Base-by-base conservation (phyloP, 1,139 yeast species). In the Pichia terricola region DNA sequence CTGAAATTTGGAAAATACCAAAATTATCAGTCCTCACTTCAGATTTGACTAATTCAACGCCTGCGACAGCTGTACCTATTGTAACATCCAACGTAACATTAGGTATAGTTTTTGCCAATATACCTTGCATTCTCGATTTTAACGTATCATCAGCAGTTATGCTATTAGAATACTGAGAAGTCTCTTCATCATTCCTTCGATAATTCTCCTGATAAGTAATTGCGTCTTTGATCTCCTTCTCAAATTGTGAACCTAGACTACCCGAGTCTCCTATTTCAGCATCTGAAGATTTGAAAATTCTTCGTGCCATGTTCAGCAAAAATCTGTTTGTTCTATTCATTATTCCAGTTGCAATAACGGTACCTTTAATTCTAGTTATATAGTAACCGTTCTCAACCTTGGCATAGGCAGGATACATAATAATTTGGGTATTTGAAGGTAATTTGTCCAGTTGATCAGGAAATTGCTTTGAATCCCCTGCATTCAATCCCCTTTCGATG, bases 301-400 rank as follows among this genome's bases (percentile, higher is more conserved):
- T 87, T 52, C 78, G 77, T 2, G 89, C 85, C 34, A 88, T 66
- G 1, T 88, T 73, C 35, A 83, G 59, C 33, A 87, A 68, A 43
- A 88, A 62, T 50, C 81, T 66, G 58, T 87, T 84, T 56, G 83
- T 84, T 41, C 95, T 67, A 31, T 77, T 74, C 69, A 79, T 73
- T 8, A 72, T 68, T 1, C 91, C 94, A 0, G 88, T 88, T 38
- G 85, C 69, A 46, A 72, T 77, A 8, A 86, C 70, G 74, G 83
- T 76, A 3, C 96, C 95, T 40, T 84, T 73, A 3, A 87, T 76
- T 42, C 79, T 78, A 2, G 88, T 79, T 41, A 72, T 69, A 57
- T 57, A 60, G 41, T 53, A 55, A 35, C 47, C 45, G 38, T 49
- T 47, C 25, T 44, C 49, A 39, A 38, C 49, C 26, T 54, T 50